Conservation (phyloP, 2,329 filamentous ascomycete species). For the Hymenoscyphus occultus region DNA sequence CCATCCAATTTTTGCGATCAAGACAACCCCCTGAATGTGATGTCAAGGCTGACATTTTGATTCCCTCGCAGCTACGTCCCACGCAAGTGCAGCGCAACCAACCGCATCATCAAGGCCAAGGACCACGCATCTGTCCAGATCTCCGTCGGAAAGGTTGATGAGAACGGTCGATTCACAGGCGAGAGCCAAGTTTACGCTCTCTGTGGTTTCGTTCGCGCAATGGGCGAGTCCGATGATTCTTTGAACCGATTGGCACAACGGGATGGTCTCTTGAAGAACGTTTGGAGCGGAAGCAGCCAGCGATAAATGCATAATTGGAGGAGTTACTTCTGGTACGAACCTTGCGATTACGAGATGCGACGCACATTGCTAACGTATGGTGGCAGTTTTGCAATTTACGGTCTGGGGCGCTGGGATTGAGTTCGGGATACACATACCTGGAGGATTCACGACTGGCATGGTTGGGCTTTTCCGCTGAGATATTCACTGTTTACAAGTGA, state of each 20-base stretch:
- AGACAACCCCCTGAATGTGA: slow-evolving; percentile 7
- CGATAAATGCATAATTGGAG: slow-evolving; percentile 35
- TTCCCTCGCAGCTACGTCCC: slow-evolving; percentile 75
- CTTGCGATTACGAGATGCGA: slow-evolving; percentile 2
- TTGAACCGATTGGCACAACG: slow-evolving; percentile 94
- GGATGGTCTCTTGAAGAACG: slow-evolving; percentile 94
- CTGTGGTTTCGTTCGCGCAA: slow-evolving; percentile 94
- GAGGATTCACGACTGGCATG: slow-evolving; percentile 26
- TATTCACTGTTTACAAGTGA: slow-evolving; percentile 35
- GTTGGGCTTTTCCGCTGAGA: slow-evolving; percentile 33
- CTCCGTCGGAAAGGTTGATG: slow-evolving; percentile 95
- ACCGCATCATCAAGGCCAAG: slow-evolving; percentile 99
- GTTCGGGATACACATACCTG: slow-evolving; percentile 22
- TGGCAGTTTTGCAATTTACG: slow-evolving; percentile 32
- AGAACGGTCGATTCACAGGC: slow-evolving; percentile 90
- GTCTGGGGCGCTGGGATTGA: slow-evolving; percentile 26
- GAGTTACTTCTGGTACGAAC: slow-evolving; percentile 33
- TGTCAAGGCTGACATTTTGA: slow-evolving; percentile 17
- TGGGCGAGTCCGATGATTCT: slow-evolving; percentile 96
- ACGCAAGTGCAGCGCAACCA: slow-evolving; percentile 97
- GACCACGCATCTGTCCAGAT: slow-evolving; percentile 99
- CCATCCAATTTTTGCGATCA: neutral
- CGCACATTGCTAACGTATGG: slow-evolving; percentile 21
- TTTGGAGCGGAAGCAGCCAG: slow-evolving; percentile 68
- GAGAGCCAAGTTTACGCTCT: slow-evolving; percentile 98